phyloP scores from a whole-genome alignment of 2,329 filamentous ascomycete genomes.

The Davidsoniella neocaledoniae region DNA sequence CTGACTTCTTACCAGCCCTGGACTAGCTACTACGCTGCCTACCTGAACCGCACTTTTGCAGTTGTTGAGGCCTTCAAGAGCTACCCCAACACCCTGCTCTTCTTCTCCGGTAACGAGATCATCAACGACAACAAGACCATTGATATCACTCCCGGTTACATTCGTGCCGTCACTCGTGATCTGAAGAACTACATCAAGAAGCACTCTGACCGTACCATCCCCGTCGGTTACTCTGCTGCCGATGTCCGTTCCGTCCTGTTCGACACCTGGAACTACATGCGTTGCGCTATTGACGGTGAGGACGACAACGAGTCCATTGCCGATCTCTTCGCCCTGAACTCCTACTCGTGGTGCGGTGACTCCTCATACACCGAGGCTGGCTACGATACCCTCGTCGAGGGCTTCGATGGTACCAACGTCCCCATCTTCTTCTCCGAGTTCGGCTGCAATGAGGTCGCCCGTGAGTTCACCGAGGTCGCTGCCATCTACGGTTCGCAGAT shows the following conservation, averaged over 20 bases:
- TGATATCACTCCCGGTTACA: constrained; percentile 47
- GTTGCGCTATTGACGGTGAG: constrained; percentile 42
- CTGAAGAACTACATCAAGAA: constrained; percentile 67
- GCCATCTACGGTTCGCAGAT: constrained; percentile 57
- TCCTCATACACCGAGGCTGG: constrained; percentile 45
- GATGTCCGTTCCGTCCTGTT: constrained; percentile 58
- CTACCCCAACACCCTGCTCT: constrained; percentile 52
- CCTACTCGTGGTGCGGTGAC: constrained; percentile 52
- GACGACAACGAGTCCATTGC: constrained; percentile 43
- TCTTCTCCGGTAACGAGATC: constrained; percentile 68
- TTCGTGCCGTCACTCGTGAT: constrained; percentile 60
- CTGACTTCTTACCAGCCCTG: constrained; percentile 38
- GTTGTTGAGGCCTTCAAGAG: constrained; percentile 49
- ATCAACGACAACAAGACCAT: constrained; percentile 49
- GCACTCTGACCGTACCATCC: constrained; percentile 49
- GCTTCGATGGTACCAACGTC: constrained; percentile 49
- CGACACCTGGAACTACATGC: constrained; percentile 61
- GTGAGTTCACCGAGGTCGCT: constrained; percentile 59
- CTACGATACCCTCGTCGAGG: constrained; percentile 44
- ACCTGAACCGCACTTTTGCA: constrained; percentile 50
- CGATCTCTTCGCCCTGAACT: constrained; percentile 64
- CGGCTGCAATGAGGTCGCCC: constrained; percentile 58
- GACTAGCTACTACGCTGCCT: constrained; percentile 40
- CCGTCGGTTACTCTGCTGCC: constrained; percentile 66
- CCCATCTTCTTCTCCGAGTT: constrained; percentile 73